Evolutionary conservation across 305 asterid species (phyloP).

Genomic region (Salvia sclarea): DNA sequence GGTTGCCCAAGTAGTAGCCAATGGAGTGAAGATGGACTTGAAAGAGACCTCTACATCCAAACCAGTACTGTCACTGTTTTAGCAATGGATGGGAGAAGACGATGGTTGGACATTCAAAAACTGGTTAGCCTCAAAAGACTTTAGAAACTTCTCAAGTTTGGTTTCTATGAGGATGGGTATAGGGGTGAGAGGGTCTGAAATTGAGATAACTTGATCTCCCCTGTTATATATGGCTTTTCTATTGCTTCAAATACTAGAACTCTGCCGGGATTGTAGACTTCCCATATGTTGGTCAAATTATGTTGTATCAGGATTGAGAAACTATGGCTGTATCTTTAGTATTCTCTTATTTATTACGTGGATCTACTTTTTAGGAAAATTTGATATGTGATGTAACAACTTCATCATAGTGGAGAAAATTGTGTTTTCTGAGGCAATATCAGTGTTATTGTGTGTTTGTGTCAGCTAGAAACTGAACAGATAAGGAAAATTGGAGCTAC

Average conservation of each 20-base stretch:
- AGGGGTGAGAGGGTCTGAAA: slow-evolving; percentile 12
- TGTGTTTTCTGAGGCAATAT: slow-evolving; percentile 9
- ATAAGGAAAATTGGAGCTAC: slow-evolving; percentile 26
- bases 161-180: slow-evolving; percentile 14
- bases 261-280: slow-evolving; percentile 1
- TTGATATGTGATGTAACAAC: not conserved
- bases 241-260: slow-evolving; percentile 16
- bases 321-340: not conserved
- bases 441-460: not conserved
- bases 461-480: not conserved
- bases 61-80: slow-evolving; percentile 74
- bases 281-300: not conserved
- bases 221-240: slow-evolving; percentile 20
- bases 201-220: slow-evolving; percentile 21
- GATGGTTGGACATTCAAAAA: slow-evolving; percentile 96
- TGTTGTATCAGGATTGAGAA: not conserved
- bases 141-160: slow-evolving; percentile 29
- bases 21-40: slow-evolving; percentile 89
- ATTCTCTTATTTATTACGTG: not conserved
- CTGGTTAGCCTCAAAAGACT: slow-evolving; percentile 62
- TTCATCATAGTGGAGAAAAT: not conserved
- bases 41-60: slow-evolving; percentile 81
- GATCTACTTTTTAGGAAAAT: not conserved
- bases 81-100: slow-evolving; percentile 98
- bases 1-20: slow-evolving; percentile 68